Conservation (phyloP, 352 stramenopile genomes). For the Phytophthora capsici region DNA sequence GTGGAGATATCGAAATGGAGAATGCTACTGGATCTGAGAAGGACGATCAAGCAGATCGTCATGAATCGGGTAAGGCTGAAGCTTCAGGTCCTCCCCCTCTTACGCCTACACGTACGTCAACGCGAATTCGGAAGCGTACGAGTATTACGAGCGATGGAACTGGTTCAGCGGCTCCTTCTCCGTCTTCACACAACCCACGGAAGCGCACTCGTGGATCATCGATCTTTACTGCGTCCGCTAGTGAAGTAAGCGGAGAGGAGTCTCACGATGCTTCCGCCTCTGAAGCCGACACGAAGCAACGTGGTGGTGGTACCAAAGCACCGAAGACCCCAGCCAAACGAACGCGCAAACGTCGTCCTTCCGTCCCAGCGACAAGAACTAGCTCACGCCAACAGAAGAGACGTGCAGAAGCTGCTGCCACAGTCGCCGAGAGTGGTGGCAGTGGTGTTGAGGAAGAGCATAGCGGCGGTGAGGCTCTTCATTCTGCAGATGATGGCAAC, state of each 20-base stretch:
- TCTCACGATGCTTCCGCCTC: constrained; percentile 67
- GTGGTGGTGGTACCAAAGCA: constrained; percentile 27
- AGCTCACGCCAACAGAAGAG: constrained; percentile 78
- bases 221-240: constrained; percentile 41
- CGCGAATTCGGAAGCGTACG: constrained; percentile 54
- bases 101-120: constrained; percentile 60
- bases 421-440: constrained; percentile 30
- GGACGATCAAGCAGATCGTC: background rate
- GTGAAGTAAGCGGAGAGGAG: constrained; percentile 61
- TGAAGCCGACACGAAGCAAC: constrained; percentile 48
- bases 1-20: constrained; percentile 1
- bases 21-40: constrained; percentile 5
- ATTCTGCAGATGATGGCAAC: constrained; percentile 22
- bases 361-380: constrained; percentile 58
- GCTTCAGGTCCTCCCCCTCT: constrained; percentile 9
- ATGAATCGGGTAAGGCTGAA: constrained; percentile 17
- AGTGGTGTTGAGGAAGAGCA: constrained; percentile 46
- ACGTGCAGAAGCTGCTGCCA: constrained; percentile 44
- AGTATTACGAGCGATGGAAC: constrained; percentile 55
- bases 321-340: constrained; percentile 42
- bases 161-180: constrained; percentile 28
- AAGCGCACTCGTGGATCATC: constrained; percentile 47
- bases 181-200: constrained; percentile 30
- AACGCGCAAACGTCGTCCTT: constrained; percentile 48
- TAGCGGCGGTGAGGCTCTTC: constrained; percentile 30